Base-by-base conservation (phyloP, 768 basidiomycete genomes). In the Paxillus rubicundulus region DNA sequence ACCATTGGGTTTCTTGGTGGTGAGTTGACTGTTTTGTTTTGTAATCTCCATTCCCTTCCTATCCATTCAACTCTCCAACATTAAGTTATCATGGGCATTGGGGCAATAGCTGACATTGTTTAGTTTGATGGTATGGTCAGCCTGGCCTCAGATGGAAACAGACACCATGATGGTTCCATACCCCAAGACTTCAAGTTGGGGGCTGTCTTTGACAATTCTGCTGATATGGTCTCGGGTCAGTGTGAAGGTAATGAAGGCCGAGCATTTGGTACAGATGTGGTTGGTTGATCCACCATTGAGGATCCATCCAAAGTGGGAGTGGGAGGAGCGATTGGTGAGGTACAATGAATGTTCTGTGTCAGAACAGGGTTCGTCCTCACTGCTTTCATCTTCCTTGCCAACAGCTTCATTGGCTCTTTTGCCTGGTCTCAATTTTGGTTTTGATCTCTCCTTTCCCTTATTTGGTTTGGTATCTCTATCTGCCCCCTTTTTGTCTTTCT, bases 1-100 rank as follows among this genome's bases (percentile, higher is more conserved):
- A 24, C 24, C 24, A 4, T 24, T 24, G 24, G 24, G 24, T 24
- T 24, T 24, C 24, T 24, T 24, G 24, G 6, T 24, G 24, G 24
- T 24, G 24, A 24, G 24, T 24, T 6, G 24, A 24, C 24, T 6
- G 1, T 42, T 27, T 0, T 14, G 16, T 24, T 57, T 57, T 0
- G 27, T 54, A 32, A 57, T 57, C 36, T 57, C 42, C 49, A 57
- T 47, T 16, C 49, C 45, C 13, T 18, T 36, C 1, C 5, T 1
- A 4, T 57, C 52, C 49, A 54, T 53, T 8, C 32, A n/a, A 21
- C 56, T 57, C 17, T 57, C 52, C 0, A 40, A 57, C 21, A 57
- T 39, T 0, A 57, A 40, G 28, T 57, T 57, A 27, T 50, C 44
- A 0, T 8, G 28, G 9, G 45, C 36, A 6, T 57, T 53, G 6